Evolutionary conservation across 352 stramenopile genomes (phyloP).

Genomic region (Pythium dissimile): DNA sequence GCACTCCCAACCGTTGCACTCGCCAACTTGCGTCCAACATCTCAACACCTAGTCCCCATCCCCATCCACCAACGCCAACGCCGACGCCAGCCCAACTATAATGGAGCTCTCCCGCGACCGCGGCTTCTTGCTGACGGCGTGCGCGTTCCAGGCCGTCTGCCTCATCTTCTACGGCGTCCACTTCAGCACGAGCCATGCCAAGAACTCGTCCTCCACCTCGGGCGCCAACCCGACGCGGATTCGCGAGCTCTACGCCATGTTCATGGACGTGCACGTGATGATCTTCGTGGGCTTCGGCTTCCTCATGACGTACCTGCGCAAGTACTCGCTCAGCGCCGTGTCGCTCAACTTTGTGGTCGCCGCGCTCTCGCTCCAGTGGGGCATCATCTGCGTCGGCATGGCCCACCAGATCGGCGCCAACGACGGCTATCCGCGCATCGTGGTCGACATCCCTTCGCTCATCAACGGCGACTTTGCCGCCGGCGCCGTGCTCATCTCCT

Average conservation of each 20-base stretch:
- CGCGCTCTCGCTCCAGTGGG: constrained; percentile 64
- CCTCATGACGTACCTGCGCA: constrained; percentile 85
- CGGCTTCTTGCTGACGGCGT: constrained; percentile 40
- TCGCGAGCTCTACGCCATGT: constrained; percentile 43
- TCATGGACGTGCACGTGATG: constrained; percentile 83
- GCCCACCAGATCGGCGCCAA: constrained; percentile 47
- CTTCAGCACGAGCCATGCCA: constrained; percentile 41
- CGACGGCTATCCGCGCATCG: constrained; percentile 35
- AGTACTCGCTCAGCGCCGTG: constrained; percentile 76
- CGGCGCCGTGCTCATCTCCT: constrained; percentile 74
- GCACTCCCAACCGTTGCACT: no score
- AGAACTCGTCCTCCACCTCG: constrained; percentile 10
- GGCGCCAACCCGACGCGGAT: constrained; percentile 3
- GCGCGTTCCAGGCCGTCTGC: constrained; percentile 39
- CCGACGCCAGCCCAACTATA: neutral
- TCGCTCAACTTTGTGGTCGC: constrained; percentile 78
- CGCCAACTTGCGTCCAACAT: no score
- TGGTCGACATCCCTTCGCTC: constrained; percentile 57
- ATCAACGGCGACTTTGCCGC: constrained; percentile 83
- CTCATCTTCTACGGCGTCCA: constrained; percentile 43
- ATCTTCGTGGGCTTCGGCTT: constrained; percentile 88
- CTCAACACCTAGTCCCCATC: constrained; percentile 6
- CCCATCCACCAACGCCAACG: neutral
- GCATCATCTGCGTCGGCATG: constrained; percentile 64
- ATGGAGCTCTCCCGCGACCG: constrained; percentile 27